These are phyloP conservation scores for Globisporangium middletonii DNA, from an alignment of 352 stramenopile species.

Conservation along the genomic window DNA sequence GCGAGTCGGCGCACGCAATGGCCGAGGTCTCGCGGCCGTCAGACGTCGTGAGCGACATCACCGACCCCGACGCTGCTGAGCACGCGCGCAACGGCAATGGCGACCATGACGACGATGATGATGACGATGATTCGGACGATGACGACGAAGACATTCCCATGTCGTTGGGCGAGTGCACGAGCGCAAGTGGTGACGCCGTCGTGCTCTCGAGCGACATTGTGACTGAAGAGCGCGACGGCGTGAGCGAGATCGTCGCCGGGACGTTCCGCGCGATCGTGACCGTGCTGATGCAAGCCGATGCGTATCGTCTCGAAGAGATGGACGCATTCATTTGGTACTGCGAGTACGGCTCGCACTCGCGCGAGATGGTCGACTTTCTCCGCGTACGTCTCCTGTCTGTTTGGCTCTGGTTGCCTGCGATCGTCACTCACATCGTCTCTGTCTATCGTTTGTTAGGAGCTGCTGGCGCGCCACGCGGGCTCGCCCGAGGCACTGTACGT, in stretches of 20 bases:
- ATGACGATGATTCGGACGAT: slow-evolving; percentile 17
- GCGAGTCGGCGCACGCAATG: slow-evolving; percentile 50
- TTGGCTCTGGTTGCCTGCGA: background rate
- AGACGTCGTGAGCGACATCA: slow-evolving; percentile 14
- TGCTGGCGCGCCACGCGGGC: slow-evolving; percentile 22
- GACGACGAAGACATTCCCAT: slow-evolving; percentile 24
- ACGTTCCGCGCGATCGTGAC: slow-evolving; percentile 56
- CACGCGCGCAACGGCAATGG: slow-evolving; percentile 1
- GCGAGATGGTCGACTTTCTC: slow-evolving; percentile 48
- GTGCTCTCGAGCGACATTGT: slow-evolving; percentile 44
- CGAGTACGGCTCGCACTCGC: slow-evolving; percentile 28
- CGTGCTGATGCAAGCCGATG: slow-evolving; percentile 46
- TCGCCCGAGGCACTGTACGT: slow-evolving; percentile 39
- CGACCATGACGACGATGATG: slow-evolving; percentile 15
- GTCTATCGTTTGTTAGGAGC: slow-evolving; percentile 11
- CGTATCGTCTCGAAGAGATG: slow-evolving; percentile 56
- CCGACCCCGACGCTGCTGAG: slow-evolving; percentile 6
- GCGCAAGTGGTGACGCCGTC: slow-evolving; percentile 15
- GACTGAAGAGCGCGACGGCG: slow-evolving; percentile 41
- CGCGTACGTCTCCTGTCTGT: slow-evolving; percentile 15
- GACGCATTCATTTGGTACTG: slow-evolving; percentile 64
- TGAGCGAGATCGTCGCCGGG: slow-evolving; percentile 56
- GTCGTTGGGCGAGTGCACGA: slow-evolving; percentile 34
- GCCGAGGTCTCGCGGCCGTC: slow-evolving; percentile 29
- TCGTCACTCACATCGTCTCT: background rate